A percentile compares a stretch with the other conserved stretches of the same genome.
phyloP scores from a whole-genome alignment of 2,329 filamentous ascomycete species.

The Xylariomycetidae sp. region DNA sequence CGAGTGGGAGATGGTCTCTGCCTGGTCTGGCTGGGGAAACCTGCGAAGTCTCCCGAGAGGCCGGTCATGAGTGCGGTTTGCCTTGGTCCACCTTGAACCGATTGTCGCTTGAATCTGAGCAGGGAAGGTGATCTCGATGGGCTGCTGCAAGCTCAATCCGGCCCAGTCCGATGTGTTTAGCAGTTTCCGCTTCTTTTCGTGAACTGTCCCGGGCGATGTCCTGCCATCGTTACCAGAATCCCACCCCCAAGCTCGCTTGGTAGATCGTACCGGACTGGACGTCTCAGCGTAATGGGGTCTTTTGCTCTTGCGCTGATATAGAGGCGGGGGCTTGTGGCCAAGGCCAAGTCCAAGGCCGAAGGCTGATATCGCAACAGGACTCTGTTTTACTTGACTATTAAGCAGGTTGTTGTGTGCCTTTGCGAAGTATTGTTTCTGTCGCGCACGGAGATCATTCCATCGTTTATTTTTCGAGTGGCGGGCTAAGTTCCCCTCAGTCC shows the following conservation, averaged over 20 bases:
- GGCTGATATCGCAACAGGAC: slow-evolving; percentile 29
- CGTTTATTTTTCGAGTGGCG: slow-evolving; percentile 34
- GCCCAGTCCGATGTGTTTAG: slow-evolving; percentile 31
- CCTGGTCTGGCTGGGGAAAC: neutral
- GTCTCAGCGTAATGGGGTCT: slow-evolving; percentile 6
- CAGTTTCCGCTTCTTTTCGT: slow-evolving; percentile 24
- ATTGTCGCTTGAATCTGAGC: slow-evolving; percentile 13
- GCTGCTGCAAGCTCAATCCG: slow-evolving; percentile 28
- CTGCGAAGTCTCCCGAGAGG: slow-evolving; percentile 7
- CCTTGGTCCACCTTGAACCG: slow-evolving; percentile 18
- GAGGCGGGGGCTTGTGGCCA: too few species aligned
- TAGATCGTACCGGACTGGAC: slow-evolving; percentile 12
- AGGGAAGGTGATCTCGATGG: slow-evolving; percentile 25
- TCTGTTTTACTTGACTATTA: slow-evolving; percentile 23
- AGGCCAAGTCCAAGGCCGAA: too few species aligned
- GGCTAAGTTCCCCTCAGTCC: slow-evolving; percentile 43
- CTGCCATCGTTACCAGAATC: slow-evolving; percentile 2
- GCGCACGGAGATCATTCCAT: slow-evolving; percentile 29
- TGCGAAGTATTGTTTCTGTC: slow-evolving; percentile 45
- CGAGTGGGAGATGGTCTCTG: neutral
- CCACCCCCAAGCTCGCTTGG: slow-evolving; percentile 10
- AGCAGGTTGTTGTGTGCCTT: slow-evolving; percentile 32
- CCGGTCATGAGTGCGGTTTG: slow-evolving; percentile 6
- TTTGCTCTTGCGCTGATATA: too few species aligned
- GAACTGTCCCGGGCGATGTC: slow-evolving; percentile 3